These are phyloP conservation scores for Candida sp. DNA, from an alignment of 1,139 yeast genomes.

Conservation along the genomic window DNA sequence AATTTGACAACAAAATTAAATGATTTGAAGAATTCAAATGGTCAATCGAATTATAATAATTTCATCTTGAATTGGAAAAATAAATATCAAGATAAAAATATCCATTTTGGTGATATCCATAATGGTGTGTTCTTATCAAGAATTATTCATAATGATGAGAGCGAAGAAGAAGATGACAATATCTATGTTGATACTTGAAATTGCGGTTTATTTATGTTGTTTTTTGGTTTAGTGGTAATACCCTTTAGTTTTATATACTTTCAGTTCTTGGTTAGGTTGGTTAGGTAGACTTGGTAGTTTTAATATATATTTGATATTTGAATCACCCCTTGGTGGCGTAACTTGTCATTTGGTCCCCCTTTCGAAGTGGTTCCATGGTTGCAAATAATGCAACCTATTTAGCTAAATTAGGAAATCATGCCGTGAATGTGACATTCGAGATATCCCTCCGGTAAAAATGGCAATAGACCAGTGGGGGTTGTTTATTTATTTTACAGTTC, in stretches of 20 bases:
- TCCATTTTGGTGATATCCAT: constrained; percentile 12
- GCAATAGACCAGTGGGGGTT: too few relatives aligned
- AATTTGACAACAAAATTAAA: background rate
- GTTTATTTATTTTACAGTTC: too few relatives aligned
- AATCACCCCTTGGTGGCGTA: too few relatives aligned
- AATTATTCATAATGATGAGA: constrained; percentile 10
- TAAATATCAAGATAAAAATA: constrained; percentile 1
- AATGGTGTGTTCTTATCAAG: constrained; percentile 16
- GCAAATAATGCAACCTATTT: background rate
- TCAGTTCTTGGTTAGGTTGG: background rate
- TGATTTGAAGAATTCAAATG: background rate
- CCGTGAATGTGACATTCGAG: background rate
- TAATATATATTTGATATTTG: background rate
- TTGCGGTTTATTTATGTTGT: background rate
- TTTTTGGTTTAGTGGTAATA: too few relatives aligned
- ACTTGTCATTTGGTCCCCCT: too few relatives aligned
- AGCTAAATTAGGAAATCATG: background rate
- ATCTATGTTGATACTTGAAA: constrained; percentile 23
- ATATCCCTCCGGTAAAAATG: too few relatives aligned
- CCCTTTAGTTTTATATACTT: background rate
- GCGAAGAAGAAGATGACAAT: constrained; percentile 21
- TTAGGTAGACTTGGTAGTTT: background rate
- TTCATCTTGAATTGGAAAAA: constrained; percentile 2
- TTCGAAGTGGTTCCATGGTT: background rate
- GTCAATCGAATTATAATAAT: background rate